Conservation (phyloP, 768 basidiomycete species). For the Xerocomellus chrysenteron region DNA sequence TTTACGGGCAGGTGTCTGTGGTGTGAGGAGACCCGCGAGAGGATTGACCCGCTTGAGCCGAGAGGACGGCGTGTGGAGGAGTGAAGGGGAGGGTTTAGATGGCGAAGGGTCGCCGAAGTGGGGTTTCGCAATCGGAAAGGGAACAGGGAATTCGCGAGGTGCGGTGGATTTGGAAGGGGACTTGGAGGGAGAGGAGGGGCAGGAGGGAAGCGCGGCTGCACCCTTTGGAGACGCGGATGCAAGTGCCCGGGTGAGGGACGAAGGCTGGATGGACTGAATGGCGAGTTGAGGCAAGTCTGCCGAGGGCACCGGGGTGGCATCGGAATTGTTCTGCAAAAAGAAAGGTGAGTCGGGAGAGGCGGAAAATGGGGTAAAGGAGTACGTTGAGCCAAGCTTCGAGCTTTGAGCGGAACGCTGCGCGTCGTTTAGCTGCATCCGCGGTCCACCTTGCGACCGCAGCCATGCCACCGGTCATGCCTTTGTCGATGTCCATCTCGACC, state of each 20-base stretch:
- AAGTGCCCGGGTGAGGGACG: slow-evolving; percentile 66
- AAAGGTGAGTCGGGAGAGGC: slow-evolving; percentile 7
- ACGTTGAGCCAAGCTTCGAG: slow-evolving; percentile 67
- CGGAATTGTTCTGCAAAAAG: slow-evolving; percentile 49
- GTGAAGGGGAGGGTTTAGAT: slow-evolving; percentile 46
- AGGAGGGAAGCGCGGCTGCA: slow-evolving; percentile 33
- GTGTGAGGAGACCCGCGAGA: slow-evolving; percentile 38
- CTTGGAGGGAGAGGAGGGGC: slow-evolving; percentile 38
- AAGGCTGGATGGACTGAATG: slow-evolving; percentile 48
- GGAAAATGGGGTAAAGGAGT: background rate
- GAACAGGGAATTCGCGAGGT: slow-evolving; percentile 20
- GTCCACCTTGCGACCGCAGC: slow-evolving; percentile 89
- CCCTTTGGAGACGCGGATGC: slow-evolving; percentile 74
- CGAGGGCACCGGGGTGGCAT: slow-evolving; percentile 48
- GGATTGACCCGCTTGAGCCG: slow-evolving; percentile 37
- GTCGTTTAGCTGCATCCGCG: slow-evolving; percentile 60
- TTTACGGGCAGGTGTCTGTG: slow-evolving; percentile 40
- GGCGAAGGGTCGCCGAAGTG: slow-evolving; percentile 39
- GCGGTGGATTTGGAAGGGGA: slow-evolving; percentile 40
- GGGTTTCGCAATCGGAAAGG: slow-evolving; percentile 47
- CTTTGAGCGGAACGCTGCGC: slow-evolving; percentile 56
- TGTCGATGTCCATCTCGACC: slow-evolving; percentile 82
- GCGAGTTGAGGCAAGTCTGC: slow-evolving; percentile 64
- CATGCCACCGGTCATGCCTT: slow-evolving; percentile 80
- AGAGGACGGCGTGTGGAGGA: slow-evolving; percentile 67